These are phyloP conservation scores for Barnettozyma californica DNA, from an alignment of 805 yeast genomes.

Conservation along the genomic window DNA sequence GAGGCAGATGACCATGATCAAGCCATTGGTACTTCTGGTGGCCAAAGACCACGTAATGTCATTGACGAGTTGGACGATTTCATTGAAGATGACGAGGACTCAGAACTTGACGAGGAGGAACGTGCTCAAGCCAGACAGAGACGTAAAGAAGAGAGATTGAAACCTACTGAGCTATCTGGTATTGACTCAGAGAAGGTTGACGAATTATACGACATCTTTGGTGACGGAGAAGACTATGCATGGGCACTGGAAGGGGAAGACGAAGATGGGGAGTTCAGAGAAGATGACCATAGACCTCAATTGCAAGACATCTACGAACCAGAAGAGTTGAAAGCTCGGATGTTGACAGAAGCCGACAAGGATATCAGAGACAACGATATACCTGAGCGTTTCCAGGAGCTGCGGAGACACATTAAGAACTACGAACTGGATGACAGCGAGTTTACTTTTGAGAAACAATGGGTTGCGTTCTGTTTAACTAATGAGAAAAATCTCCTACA, in stretches of 20 bases:
- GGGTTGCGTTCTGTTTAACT: constrained; percentile 68
- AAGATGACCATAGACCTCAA: constrained; percentile 41
- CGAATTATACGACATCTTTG: constrained; percentile 91
- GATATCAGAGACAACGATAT: constrained; percentile 77
- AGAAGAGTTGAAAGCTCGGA: constrained; percentile 82
- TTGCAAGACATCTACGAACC: constrained; percentile 92
- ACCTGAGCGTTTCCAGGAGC: constrained; percentile 87
- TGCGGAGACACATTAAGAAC: constrained; percentile 58
- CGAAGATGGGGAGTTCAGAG: constrained; percentile 37
- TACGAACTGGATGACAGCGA: constrained; percentile 69
- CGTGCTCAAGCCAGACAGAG: constrained; percentile 42
- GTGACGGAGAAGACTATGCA: constrained; percentile 94
- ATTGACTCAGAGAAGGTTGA: constrained; percentile 87
- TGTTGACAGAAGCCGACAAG: constrained; percentile 91
- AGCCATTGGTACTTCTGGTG: constrained; percentile 20
- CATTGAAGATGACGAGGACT: constrained; percentile 94
- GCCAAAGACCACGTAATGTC: constrained; percentile 29
- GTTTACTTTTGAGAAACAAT: constrained; percentile 63
- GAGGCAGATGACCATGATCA: constrained; percentile 28
- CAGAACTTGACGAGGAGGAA: constrained; percentile 74
- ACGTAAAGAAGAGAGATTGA: constrained; percentile 41
- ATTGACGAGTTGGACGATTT: constrained; percentile 92
- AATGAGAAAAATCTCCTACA: constrained; percentile 44
- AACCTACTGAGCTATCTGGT: constrained; percentile 53
- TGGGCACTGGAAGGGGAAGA: constrained; percentile 96